A percentile compares a stretch with the other conserved stretches of the same genome.
Evolutionary conservation across 1,284 basidiomycete genomes (phyloP).

Genomic region (Rhodofomes roseus): DNA sequence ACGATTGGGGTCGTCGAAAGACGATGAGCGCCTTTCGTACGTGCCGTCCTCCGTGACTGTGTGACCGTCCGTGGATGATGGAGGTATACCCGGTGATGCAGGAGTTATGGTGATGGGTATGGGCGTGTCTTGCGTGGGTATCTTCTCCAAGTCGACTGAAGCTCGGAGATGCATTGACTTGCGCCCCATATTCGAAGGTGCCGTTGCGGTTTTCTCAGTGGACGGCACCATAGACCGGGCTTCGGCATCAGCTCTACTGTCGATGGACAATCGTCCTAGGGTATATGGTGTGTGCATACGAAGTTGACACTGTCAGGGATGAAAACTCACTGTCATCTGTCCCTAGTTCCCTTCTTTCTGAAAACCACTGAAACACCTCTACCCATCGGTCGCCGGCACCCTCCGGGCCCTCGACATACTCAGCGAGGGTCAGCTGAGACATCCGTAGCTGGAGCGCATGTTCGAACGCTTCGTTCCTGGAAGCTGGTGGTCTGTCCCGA

Average conservation of each 20-base stretch:
- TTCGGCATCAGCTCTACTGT: constrained; percentile 23
- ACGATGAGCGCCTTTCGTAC: constrained; percentile 23
- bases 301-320: not conserved
- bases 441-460: constrained; percentile 83
- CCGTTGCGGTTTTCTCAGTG: constrained; percentile 15
- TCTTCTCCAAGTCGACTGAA: constrained; percentile 12
- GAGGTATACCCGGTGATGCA: constrained; percentile 34
- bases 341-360: constrained; percentile 48
- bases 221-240: constrained; percentile 19
- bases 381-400: constrained; percentile 82
- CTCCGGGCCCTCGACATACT: constrained; percentile 85
- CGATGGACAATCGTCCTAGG: constrained; percentile 27
- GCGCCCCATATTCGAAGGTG: not conserved
- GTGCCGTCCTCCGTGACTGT: constrained; percentile 5
- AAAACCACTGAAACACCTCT: constrained; percentile 85
- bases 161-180: constrained; percentile 10
- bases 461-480: constrained; percentile 67
- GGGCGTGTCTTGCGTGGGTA: constrained; percentile 1
- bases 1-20: constrained; percentile 21
- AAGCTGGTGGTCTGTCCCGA: constrained; percentile 50
- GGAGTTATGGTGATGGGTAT: constrained; percentile 44
- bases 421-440: constrained; percentile 81
- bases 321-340: constrained; percentile 34
- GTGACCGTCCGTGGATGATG: constrained; percentile 6
- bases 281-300: not conserved